Conservation (phyloP, 2,329 filamentous ascomycete species). For the Fusarium mexicanum region DNA sequence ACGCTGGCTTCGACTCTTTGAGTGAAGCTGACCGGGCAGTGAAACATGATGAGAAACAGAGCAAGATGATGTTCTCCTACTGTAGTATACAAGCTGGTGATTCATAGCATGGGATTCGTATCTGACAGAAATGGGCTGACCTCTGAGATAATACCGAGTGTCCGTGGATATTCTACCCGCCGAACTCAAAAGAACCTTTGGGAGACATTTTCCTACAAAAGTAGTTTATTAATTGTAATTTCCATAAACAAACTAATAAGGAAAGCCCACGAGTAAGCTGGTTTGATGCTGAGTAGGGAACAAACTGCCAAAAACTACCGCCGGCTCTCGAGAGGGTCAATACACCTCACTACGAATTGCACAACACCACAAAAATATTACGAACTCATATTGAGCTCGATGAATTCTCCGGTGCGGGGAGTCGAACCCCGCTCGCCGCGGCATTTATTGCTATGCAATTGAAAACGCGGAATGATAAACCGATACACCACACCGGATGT, state of each 20-base stretch:
- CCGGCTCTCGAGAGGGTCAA: background rate
- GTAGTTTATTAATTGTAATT: too few species aligned
- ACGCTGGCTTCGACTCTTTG: background rate
- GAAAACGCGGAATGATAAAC: constrained; percentile 40
- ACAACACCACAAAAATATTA: background rate
- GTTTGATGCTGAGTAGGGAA: background rate
- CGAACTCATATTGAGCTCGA: background rate
- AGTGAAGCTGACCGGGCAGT: background rate
- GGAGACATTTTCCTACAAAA: background rate
- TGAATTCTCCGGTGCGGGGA: constrained; percentile 29
- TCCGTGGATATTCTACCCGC: background rate
- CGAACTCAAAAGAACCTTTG: background rate
- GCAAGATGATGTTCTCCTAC: background rate
- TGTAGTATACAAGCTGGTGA: background rate
- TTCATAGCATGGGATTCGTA: background rate
- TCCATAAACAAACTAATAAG: background rate
- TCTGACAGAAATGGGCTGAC: background rate
- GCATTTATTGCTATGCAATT: background rate
- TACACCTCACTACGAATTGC: background rate
- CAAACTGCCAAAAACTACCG: background rate
- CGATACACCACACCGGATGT: constrained; percentile 38
- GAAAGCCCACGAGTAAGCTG: background rate
- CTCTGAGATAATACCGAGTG: background rate
- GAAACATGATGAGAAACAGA: background rate
- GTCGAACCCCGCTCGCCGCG: constrained; percentile 38